phyloP scores from a whole-genome alignment of 2,329 filamentous ascomycete species.

The Passalora sequoiae region DNA sequence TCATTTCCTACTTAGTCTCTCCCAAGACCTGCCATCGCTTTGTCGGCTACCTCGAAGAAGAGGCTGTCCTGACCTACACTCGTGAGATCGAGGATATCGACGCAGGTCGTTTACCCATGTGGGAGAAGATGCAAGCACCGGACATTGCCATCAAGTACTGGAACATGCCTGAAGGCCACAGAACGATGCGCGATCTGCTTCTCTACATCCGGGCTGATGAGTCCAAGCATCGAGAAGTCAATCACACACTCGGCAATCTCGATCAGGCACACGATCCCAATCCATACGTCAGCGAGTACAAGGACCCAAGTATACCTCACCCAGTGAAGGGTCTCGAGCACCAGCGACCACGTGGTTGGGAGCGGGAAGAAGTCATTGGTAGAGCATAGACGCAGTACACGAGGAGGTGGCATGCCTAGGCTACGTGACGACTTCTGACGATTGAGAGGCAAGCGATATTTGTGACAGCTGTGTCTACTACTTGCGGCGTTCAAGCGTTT shows the following conservation, averaged over 20 bases:
- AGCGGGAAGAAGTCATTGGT: constrained; percentile 70
- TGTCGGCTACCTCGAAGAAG: constrained; percentile 94
- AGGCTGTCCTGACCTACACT: constrained; percentile 93
- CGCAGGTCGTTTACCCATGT: constrained; percentile 73
- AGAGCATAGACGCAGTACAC: not conserved
- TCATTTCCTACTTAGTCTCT: constrained; percentile 79
- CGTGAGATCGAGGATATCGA: constrained; percentile 84
- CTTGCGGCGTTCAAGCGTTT: constrained; percentile 16
- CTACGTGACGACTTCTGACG: not conserved
- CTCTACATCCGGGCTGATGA: constrained; percentile 88
- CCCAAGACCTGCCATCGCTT: constrained; percentile 90
- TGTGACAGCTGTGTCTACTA: constrained; percentile 3
- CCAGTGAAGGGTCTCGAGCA: constrained; percentile 63
- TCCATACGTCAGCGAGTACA: constrained; percentile 81
- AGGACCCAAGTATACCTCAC: constrained; percentile 60
- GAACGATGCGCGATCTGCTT: constrained; percentile 79
- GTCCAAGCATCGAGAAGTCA: constrained; percentile 76
- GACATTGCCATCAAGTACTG: constrained; percentile 90
- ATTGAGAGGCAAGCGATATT: not conserved
- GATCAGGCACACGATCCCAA: constrained; percentile 84
- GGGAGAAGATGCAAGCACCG: constrained; percentile 72
- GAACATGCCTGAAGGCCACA: constrained; percentile 80
- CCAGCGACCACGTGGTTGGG: constrained; percentile 69
- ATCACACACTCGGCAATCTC: constrained; percentile 88
- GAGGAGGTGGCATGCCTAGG: not conserved